Base-by-base conservation (phyloP, 306 rosid genomes). In the Glycyrrhiza uralensis region DNA sequence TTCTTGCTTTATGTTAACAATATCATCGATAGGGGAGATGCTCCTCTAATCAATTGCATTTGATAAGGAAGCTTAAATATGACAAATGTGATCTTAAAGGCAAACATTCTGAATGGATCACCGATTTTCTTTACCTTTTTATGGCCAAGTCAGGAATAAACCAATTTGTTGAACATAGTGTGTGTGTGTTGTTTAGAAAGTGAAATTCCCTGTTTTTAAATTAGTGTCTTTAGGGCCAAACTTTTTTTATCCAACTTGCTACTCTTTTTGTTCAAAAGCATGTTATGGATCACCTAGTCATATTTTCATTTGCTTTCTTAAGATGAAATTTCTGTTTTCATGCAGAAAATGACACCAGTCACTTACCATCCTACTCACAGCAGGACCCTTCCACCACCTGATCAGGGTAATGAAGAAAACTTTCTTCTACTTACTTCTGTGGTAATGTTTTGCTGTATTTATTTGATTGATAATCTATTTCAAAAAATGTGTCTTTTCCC, bases 351-450 rank as follows among this genome's bases (percentile, higher is more conserved):
- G 88, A 65, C 83, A 1, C 96, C 94, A 4, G 72, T 86, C 45
- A 89, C 97, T 81, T 91, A 93, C 84, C 89, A 87, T 74, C 90
- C 97, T 35, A 93, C 97, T 44, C 96, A 93, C 81, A 77, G 28
- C 85, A 76, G 85, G 78, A 83, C 94, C 12, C 81, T 85, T 86
- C 97, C 96, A 4, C 94, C 97, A 26, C 88, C 97, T 32, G 94
- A 93, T 87, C 98, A 93, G 86, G 97, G 97, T 91, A 86, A 51
- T 38, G 24, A 36, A 52, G 26, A 49, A 6, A 38, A 64, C 6
- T 56, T 69, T 68, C 69, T 69, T 55, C 62, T 56, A 49, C 49
- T 22, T 10, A 20, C 7, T 46, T 60, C 54, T 62, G 15, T 6
- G 11, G 33, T 15, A 36, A 67, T 38, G 26, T 22, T 56, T 45